Base-by-base conservation (phyloP, 306 rosid species). In the Corylus avellana region DNA sequence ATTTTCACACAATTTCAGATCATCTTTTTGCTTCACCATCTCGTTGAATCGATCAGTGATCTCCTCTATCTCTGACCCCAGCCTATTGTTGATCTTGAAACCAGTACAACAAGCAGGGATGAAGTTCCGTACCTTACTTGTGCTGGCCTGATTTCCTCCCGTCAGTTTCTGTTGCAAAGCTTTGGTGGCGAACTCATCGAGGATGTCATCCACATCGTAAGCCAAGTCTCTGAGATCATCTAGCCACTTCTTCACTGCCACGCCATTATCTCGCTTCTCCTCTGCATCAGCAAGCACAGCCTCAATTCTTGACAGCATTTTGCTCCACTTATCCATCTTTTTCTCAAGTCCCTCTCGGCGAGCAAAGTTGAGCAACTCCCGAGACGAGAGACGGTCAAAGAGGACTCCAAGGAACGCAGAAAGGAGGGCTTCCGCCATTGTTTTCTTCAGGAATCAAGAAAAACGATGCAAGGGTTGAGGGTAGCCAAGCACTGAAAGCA, bases 211-310 rank as follows among this genome's bases (percentile, higher is more conserved):
- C 5, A 77, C 13, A 1, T 72, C 54, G 42, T 54, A 25, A 22
- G 85, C 71, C 59, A 75, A 78, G 71, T 77, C 71, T 44, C 10
- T 20, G n/a, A 84, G 84, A 16, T 37, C 50, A 0, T 59, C 20
- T 13, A 80, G 77, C 85, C 85, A 80, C 3, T 12, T 8, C 1
- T 68, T 37, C 32, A 84, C 68, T 42, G 0, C 46, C 1, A 5
- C 46, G 1, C 46, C 46, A 42, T 5, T 42, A 5, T 5, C 46
- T 42, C 7, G 46, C 46, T 42, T 42, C 46, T 42, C 46, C 46
- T 42, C 46, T 8, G 55, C 84, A n/a, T 81, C 84, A 20, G 9
- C 12, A 8, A 76, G 59, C 11, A 81, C 84, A 0, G 5, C 80
- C 13, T 7, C 12, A 13, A 79, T 17, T 3, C 29, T 0, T 14